Evolutionary conservation across 1,284 basidiomycete species (phyloP), one percentile per base, ranked within the genome.

Genomic region (Boletus semigastroideus): DNA sequence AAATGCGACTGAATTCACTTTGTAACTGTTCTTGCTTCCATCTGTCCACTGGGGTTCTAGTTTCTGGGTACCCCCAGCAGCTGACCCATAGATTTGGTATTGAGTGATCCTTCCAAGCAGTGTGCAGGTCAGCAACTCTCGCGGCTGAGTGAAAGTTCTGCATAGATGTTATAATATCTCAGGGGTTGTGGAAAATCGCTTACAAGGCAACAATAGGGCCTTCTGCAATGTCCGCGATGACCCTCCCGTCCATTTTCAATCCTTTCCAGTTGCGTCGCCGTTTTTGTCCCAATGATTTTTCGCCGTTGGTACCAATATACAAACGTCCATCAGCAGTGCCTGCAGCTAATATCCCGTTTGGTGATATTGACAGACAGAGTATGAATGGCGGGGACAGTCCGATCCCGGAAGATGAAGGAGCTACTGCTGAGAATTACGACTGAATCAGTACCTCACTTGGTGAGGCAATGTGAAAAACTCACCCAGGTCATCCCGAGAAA

Each of bases 261-360:
- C 90, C 89, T 54, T 82, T 79, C 89, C 90, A 92, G 62, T 82
- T 89, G 49, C 80, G 77, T 19, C 73, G 73, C 56, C 78, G 78
- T 62, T 82, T 86, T 61, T 78, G 80, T 56, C 75, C 57, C n/a
- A 63, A 48, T 14, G 62, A 59, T 59, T 82, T 87, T 62, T 86
- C 81, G 5, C 87, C 87, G 6, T 86, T 82, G 13, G 77, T 74
- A 12, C 87, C 86, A 22, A 90, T 60, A 74, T 83, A 83, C 9
- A 90, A 60, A 41, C 80, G 79, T 5, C 90, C 90, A 62, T 90
- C 86, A 19, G 87, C 89, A 4, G 83, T 87, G 5, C 84, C 82
- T 9, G 79, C 85, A n/a, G 83, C 86, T 16, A 90, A 62, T 19
- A 83, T 62, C 0, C 84, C 87, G 5, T 71, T 74, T 1, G 75